phyloP scores from a whole-genome alignment of 768 basidiomycete genomes.

The Leccinellum albellum region DNA sequence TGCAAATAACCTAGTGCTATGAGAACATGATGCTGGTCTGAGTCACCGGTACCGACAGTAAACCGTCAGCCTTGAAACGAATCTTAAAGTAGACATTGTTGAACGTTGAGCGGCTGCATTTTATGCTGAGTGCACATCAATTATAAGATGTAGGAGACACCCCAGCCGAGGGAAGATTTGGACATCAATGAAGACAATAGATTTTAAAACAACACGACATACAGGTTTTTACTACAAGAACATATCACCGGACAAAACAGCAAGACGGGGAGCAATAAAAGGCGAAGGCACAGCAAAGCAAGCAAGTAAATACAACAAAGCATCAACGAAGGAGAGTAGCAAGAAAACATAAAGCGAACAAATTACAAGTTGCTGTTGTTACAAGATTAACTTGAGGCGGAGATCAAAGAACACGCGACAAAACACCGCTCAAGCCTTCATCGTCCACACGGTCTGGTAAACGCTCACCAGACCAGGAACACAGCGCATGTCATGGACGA shows the following conservation, averaged over 20 bases:
- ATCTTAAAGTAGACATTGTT: too few relatives aligned
- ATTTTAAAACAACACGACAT: not conserved
- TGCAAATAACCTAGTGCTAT: too few relatives aligned
- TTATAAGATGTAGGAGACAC: too few relatives aligned
- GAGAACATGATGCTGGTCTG: too few relatives aligned
- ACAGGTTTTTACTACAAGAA: not conserved
- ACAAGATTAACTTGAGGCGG: not conserved
- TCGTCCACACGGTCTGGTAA: constrained; percentile 50
- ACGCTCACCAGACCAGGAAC: constrained; percentile 46
- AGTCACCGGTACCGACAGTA: too few relatives aligned
- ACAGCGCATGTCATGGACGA: constrained; percentile 43
- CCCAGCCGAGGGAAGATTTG: too few relatives aligned
- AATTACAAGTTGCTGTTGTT: not conserved
- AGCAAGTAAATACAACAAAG: not conserved
- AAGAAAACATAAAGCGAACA: not conserved
- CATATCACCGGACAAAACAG: not conserved
- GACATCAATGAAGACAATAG: not conserved
- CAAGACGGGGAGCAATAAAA: not conserved
- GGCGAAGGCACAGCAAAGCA: not conserved
- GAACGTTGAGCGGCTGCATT: too few relatives aligned
- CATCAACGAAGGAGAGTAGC: not conserved
- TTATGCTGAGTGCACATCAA: not conserved
- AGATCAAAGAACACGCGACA: not conserved
- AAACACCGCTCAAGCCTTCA: constrained; percentile 19
- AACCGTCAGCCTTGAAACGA: too few relatives aligned